phyloP scores from a whole-genome alignment of 768 basidiomycete species.

The Leccinum barrowsii region DNA sequence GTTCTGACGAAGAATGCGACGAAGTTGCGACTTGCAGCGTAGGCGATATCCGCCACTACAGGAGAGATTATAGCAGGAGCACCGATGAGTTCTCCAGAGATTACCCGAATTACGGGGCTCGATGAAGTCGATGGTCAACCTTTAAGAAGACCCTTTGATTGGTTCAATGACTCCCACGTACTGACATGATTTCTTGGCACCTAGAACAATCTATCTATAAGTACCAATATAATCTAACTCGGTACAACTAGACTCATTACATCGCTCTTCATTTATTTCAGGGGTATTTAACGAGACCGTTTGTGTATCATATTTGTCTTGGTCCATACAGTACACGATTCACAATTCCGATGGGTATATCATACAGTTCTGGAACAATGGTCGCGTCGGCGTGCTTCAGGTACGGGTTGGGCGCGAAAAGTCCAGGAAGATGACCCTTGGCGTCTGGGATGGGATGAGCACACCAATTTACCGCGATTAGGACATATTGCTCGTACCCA shows the following conservation, averaged over 20 bases:
- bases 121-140: neutral
- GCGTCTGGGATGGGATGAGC: constrained; percentile 44
- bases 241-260: constrained; percentile 1
- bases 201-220: constrained; percentile 1
- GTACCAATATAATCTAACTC: constrained; percentile 11
- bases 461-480: constrained; percentile 8
- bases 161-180: constrained; percentile 2
- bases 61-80: constrained; percentile 22
- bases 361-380: constrained; percentile 65
- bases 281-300: constrained; percentile 17
- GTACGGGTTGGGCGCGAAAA: constrained; percentile 41
- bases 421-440: constrained; percentile 47
- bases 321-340: constrained; percentile 65
- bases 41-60: constrained; percentile 28
- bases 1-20: constrained; percentile 33
- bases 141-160: neutral
- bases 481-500: constrained; percentile 44
- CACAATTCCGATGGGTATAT: constrained; percentile 78
- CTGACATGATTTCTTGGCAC: constrained; percentile 11
- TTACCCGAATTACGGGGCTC: constrained; percentile 11
- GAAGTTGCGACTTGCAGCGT: constrained; percentile 31
- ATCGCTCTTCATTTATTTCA: constrained; percentile 10
- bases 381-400: constrained; percentile 42
- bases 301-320: constrained; percentile 15
- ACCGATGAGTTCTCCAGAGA: constrained; percentile 12